Base-by-base conservation (phyloP, 1,139 yeast genomes). In the Yamadazyma songkhlaensis region DNA sequence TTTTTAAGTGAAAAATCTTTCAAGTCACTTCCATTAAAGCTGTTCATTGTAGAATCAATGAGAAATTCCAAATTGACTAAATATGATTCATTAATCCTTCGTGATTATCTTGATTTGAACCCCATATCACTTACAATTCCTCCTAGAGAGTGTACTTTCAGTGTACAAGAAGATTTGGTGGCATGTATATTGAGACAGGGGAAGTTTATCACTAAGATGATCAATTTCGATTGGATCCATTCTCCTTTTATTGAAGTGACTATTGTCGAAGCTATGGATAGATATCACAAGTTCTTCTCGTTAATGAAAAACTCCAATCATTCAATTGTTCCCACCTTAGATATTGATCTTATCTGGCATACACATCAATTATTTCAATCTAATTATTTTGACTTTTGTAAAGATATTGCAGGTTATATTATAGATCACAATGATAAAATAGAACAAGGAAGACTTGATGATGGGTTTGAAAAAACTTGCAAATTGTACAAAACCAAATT, bases 321-420 rank as follows among this genome's bases (percentile, higher is more conserved):
- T 11, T 46, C 56, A 33, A 45, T 59, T 21, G 67, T 68, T 1
- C 74, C 74, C 0, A 65, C 73, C 0, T 46, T 67, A 32, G 73
- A 67, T 39, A 59, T 67, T 21, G 73, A 67, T 41, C 49, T 67
- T 31, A 51, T 60, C 2, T 67, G 74, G 73, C 72, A 64, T 39
- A 65, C 72, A 6, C 73, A 67, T 39, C 70, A 62, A 40, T 46
- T 67, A 20, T 44, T 54, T 5, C 53, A 57, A 30, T 37, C 35
- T 11, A 44, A 45, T 23, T 66, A 67, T 44, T 50, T 50, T 35
- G 34, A 45, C 2, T 55, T 51, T 35, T 57, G 60, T 31, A 32
- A 40, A 23, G 29, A 31, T 3, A 26, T 25, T 6, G 20, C 34
- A 4, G 43, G 44, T 5, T 37, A 32, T 6, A 25, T 52, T 2